phyloP scores from a whole-genome alignment of 257 asterid species.

The Nicotiana benthamiana region DNA sequence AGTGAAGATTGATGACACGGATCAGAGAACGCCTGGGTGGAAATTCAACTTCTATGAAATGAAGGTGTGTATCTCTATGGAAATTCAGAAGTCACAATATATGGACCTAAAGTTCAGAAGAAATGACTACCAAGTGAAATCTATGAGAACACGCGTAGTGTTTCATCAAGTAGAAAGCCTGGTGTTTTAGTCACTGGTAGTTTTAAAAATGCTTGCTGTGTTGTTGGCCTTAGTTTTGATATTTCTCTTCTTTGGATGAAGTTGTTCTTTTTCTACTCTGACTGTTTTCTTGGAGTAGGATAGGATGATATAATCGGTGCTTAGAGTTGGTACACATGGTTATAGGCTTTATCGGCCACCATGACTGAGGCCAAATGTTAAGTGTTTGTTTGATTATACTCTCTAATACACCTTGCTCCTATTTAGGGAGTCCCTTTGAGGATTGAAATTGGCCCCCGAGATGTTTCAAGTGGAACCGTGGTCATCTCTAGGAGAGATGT shows the following conservation, averaged over 20 bases:
- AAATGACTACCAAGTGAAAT: background rate
- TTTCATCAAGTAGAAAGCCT: background rate
- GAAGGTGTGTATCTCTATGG: constrained; percentile 51
- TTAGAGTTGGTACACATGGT: background rate
- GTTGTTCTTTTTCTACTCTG: background rate
- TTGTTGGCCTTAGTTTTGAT: background rate
- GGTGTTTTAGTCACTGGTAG: background rate
- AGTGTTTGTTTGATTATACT: background rate
- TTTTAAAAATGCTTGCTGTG: background rate
- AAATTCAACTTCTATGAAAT: constrained; percentile 96
- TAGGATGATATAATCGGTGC: background rate
- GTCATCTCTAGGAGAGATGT: constrained; percentile 88
- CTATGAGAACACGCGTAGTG: background rate
- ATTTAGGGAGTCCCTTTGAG: constrained; percentile 92
- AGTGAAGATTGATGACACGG: constrained; percentile 82
- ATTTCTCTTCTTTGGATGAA: background rate
- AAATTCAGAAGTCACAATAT: background rate
- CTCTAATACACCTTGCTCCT: constrained; percentile 15
- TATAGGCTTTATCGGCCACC: background rate
- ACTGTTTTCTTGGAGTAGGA: background rate
- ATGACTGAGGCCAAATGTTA: background rate
- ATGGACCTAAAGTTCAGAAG: background rate
- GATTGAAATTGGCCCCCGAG: constrained; percentile 96
- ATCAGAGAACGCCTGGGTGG: constrained; percentile 99
- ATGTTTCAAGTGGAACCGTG: constrained; percentile 66